Base-by-base conservation (phyloP, 768 basidiomycete species). In the Trametes sanguinea region DNA sequence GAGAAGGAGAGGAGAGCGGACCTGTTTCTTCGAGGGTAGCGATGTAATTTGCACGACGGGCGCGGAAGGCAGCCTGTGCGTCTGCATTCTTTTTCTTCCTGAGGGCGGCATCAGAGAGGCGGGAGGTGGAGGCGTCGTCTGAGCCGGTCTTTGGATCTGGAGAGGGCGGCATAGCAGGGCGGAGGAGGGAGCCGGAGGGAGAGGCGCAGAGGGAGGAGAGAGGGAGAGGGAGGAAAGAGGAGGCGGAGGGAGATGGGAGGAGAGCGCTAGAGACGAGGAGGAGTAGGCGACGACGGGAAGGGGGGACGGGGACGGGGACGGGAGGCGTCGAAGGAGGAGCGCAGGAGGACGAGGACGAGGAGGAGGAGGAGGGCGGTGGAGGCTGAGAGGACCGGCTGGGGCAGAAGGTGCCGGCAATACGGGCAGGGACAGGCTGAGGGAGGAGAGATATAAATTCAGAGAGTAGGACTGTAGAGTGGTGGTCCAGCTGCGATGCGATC, bases 61-160 rank as follows among this genome's bases (percentile, higher is more conserved):
- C 88, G 65, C 90, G 81, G 74, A 92, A 93, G 61, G 90, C 90
- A 56, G 92, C 91, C 76, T 94, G 92, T 2, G 92, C 92, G 71
- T 92, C 89, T 39, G 92, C 92, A 69, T 94, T 94, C 78, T 94
- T 94, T 80, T 90, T 91, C 78, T 91, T 92, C 65, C 90, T 79
- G 68, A 89, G 79, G 37, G 87, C 86, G 11, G 88, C 82, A 74
- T 90, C 88, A 66, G 86, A 81, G 72, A 86, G 72, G 64, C 82
- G 81, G 47, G 78, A 39, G 37, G 74, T 63, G 68, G 73, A 71
- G 73, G 75, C 73, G 69, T 77, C 76, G 56, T 73, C 63, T 66
- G 79, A 76, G 73, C 68, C 71, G 43, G 76, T 73, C 59, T 74
- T 76, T 52, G 77, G 68, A 62, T 72, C 63, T 65, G 66, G 64